These are phyloP conservation scores for Cladosporium sp. DNA, from an alignment of 2,329 filamentous ascomycete species.

Conservation along the genomic window DNA sequence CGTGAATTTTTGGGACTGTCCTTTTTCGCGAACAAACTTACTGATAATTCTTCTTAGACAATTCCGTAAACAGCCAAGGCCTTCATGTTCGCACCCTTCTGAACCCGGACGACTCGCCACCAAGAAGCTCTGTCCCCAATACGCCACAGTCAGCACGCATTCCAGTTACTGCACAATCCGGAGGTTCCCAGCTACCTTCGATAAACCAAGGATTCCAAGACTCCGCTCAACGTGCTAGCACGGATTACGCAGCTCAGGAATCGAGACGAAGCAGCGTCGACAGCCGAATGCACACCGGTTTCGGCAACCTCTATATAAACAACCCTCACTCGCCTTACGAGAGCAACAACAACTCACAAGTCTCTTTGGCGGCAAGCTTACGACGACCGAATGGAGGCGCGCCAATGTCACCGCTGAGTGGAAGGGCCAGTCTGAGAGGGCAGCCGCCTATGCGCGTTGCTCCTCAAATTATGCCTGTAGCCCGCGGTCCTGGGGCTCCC, in stretches of 20 bases:
- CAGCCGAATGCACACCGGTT: slow-evolving; percentile 72
- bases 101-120: slow-evolving; percentile 52
- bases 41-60: slow-evolving; percentile 27
- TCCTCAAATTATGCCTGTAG: slow-evolving; percentile 70
- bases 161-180: slow-evolving; percentile 37
- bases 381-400: slow-evolving; percentile 52
- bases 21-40: neutral
- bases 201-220: slow-evolving; percentile 56
- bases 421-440: slow-evolving; percentile 34
- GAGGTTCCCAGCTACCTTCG: slow-evolving; percentile 49
- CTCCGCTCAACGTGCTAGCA: slow-evolving; percentile 44
- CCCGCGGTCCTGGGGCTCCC: slow-evolving; percentile 66
- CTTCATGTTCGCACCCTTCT: slow-evolving; percentile 52
- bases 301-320: slow-evolving; percentile 68
- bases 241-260: slow-evolving; percentile 54
- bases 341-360: slow-evolving; percentile 74
- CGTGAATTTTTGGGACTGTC: neutral
- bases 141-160: slow-evolving; percentile 45
- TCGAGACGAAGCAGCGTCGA: slow-evolving; percentile 77
- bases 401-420: slow-evolving; percentile 48
- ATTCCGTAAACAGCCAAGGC: slow-evolving; percentile 46
- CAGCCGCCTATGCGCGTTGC: slow-evolving; percentile 61
- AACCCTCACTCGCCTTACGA: slow-evolving; percentile 67
- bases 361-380: slow-evolving; percentile 70
- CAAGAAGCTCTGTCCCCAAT: slow-evolving; percentile 44